phyloP scores from a whole-genome alignment of 306 rosid genomes.

The Prunus padus region DNA sequence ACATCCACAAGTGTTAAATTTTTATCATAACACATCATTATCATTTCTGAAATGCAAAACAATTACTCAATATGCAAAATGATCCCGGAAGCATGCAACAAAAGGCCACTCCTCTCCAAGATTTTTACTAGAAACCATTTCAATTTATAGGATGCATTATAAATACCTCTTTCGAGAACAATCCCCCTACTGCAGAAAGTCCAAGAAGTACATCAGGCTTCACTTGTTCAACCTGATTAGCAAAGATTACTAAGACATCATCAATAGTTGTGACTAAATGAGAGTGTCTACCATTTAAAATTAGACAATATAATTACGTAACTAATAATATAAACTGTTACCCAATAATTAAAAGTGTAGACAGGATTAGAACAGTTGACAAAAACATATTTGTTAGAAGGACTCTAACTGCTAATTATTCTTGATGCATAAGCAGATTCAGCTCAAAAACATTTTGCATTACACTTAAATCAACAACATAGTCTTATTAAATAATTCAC shows the following conservation, averaged over 20 bases:
- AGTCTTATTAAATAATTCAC: background rate
- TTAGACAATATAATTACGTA: background rate
- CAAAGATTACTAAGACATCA: conserved; percentile 30
- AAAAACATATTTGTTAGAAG: background rate
- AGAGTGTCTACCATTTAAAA: background rate
- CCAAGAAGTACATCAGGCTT: conserved; percentile 99
- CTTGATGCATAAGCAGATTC: background rate
- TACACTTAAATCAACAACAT: background rate
- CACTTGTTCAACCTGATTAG: conserved; percentile 76
- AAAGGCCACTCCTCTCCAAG: background rate
- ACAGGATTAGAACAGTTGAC: background rate
- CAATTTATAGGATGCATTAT: conserved; percentile 9
- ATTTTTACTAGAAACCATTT: background rate
- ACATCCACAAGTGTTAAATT: background rate
- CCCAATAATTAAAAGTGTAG: background rate
- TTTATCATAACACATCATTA: background rate
- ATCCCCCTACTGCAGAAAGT: conserved; percentile 97
- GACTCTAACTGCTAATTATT: background rate
- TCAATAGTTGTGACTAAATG: conserved; percentile 2
- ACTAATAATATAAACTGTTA: background rate
- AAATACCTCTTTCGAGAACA: conserved; percentile 88
- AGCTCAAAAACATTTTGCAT: background rate
- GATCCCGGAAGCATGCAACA: background rate
- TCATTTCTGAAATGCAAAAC: conserved; percentile 4
- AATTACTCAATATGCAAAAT: background rate